phyloP scores from a whole-genome alignment of 129 eudicot genomes.

The Flaveria trinervia region DNA sequence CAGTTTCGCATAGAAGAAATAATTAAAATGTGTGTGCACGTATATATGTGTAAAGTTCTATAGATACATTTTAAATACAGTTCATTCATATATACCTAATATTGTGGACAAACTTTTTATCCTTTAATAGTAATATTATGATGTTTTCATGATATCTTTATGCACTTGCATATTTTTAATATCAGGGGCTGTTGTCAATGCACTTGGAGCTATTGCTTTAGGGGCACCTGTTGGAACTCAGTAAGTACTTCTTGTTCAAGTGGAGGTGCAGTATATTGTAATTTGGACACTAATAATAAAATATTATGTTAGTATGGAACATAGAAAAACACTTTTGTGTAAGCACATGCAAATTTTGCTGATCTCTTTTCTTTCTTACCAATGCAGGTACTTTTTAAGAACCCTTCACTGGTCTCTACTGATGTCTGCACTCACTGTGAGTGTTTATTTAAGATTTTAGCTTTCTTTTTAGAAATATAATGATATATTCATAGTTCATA shows the following conservation, averaged over 20 bases:
- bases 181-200: slow-evolving; percentile 79
- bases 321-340: background rate
- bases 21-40: background rate
- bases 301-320: slow-evolving; percentile 27
- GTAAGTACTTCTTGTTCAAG: slow-evolving; percentile 47
- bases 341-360: slow-evolving; percentile 1
- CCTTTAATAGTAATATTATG: slow-evolving; percentile 3
- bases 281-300: background rate
- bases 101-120: background rate
- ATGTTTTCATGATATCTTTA: slow-evolving; percentile 1
- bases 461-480: slow-evolving; percentile 13
- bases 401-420: slow-evolving; percentile 85
- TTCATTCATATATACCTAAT: background rate
- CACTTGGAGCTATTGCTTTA: slow-evolving; percentile 91
- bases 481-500: background rate
- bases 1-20: background rate
- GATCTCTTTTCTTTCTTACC: background rate
- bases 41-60: background rate
- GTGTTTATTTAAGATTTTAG: slow-evolving; percentile 15
- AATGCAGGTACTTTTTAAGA: slow-evolving; percentile 53
- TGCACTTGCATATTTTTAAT: slow-evolving; percentile 11
- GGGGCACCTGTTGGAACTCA: slow-evolving; percentile 28
- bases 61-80: background rate
- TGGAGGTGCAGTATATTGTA: slow-evolving; percentile 4
- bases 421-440: slow-evolving; percentile 88